Percentiles rank a stretch among this genome's conserved stretches.
These are phyloP conservation scores for Tremella fuciformis DNA, from an alignment of 768 basidiomycete genomes.

Conservation along the genomic window DNA sequence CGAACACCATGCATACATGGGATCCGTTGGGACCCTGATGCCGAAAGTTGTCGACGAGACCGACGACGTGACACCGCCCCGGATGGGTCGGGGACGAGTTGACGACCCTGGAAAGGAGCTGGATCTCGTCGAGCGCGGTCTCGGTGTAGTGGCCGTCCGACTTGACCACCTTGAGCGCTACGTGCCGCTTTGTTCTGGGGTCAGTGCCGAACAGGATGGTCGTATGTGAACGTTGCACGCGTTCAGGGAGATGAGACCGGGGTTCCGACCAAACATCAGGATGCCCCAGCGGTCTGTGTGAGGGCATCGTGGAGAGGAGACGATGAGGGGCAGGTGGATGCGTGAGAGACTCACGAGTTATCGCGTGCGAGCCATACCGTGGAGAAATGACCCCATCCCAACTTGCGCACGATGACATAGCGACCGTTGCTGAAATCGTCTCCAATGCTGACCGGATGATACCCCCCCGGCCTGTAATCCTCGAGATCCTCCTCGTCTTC, in stretches of 20 bases:
- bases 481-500: constrained; percentile 74
- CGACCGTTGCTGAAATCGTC: constrained; percentile 80
- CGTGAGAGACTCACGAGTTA: constrained; percentile 46
- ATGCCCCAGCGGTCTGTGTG: background rate
- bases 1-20: constrained; percentile 99
- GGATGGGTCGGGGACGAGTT: constrained; percentile 77
- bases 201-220: constrained; percentile 3
- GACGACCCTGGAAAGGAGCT: constrained; percentile 91
- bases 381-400: constrained; percentile 61
- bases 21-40: constrained; percentile 95
- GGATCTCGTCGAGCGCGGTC: constrained; percentile 97
- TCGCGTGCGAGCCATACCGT: constrained; percentile 53
- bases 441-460: constrained; percentile 68
- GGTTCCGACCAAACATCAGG: background rate
- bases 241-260: too few relatives aligned
- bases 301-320: background rate
- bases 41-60: constrained; percentile 93
- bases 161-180: constrained; percentile 98
- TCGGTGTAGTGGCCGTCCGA: constrained; percentile 95
- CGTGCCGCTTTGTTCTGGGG: constrained; percentile 83
- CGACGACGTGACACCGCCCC: constrained; percentile 90
- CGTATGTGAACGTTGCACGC: too few relatives aligned
- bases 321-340: background rate
- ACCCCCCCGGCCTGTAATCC: constrained; percentile 66
- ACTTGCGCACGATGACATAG: constrained; percentile 82